These are phyloP conservation scores for Podaxis sp. DNA, from an alignment of 768 basidiomycete genomes.

Conservation along the genomic window DNA sequence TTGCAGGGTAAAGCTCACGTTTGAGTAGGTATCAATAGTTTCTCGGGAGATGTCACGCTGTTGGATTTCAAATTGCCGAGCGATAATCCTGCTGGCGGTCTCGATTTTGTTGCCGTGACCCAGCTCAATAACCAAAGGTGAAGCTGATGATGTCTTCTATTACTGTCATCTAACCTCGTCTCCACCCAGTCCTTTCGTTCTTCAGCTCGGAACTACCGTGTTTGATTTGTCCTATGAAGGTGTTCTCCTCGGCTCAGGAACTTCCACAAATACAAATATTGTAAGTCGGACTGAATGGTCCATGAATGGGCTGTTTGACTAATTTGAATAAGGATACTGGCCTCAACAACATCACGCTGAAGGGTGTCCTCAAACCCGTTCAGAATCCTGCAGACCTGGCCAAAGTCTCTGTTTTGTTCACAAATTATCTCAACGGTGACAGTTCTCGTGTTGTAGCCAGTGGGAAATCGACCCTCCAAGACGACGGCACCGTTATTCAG, in stretches of 20 bases:
- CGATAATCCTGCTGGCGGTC: conserved; percentile 65
- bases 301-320: conserved; percentile 2
- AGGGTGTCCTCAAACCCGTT: conserved; percentile 56
- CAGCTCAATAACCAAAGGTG: conserved; percentile 58
- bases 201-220: conserved; percentile 64
- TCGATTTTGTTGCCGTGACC: conserved; percentile 60
- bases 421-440: conserved; percentile 67
- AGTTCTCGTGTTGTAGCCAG: conserved; percentile 55
- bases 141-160: background rate
- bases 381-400: conserved; percentile 41
- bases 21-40: conserved; percentile 54
- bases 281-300: conserved; percentile 31
- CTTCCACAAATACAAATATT: conserved; percentile 47
- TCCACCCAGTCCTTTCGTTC: conserved; percentile 55
- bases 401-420: conserved; percentile 61
- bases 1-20: background rate
- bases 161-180: background rate
- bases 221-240: conserved; percentile 61
- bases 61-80: conserved; percentile 63
- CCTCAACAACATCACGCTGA: conserved; percentile 55
- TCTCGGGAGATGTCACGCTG: conserved; percentile 52
- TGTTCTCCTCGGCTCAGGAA: conserved; percentile 55
- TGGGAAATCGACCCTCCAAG: conserved; percentile 57
- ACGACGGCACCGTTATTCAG: conserved; percentile 53
- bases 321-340: conserved; percentile 42